Base-by-base conservation (phyloP, 2,329 filamentous ascomycete species). In the Scolecobasidium constrictum region DNA sequence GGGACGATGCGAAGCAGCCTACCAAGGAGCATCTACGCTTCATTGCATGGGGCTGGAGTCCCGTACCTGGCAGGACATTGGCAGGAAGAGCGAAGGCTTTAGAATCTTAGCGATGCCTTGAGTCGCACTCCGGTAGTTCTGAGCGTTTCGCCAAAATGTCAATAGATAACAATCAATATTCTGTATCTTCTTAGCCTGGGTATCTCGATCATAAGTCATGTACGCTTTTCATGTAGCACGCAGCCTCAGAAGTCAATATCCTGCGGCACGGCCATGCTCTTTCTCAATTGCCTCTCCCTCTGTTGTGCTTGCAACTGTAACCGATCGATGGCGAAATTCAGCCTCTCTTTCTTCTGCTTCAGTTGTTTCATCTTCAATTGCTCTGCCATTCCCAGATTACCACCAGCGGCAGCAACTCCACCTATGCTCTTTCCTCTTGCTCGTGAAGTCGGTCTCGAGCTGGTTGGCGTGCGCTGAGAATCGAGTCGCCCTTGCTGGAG, bases 271-370 rank as follows among this genome's bases (percentile, higher is more conserved):
- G 78, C 78, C 75, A 83, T 80, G 58, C 78, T 83, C 73, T 80
- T 83, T 58, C 80, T 72, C 63, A 85, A 60, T 56, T 84, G 79
- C 51, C 81, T 71, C 60, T 84, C 75, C 56, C 73, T 65, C 63
- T 94, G 87, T 52, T 78, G 72, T n/a, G 86, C 83, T 65, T 94
- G 86, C 53, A 94, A 58, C 67, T 92, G 85, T 50, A 95, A 62
- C 47, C 87, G 73, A 57, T 92, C 86, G 15, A 94, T 85, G 20
- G 85, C 82, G 66, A 93, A 94, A 58, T 84, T 80, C 52, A 94
- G 64, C 39, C 86, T 77, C 61, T 94, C 86, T 62, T 86, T 90
- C 63, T 86, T 82, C 67, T 87, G 84, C 45, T 77, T 69, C 44
- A 92, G 62, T 49, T 83, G 80, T 53, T 77, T 78, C 47, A 86